Conservation (phyloP, 768 basidiomycete species). For the Saitozyma podzolica region DNA sequence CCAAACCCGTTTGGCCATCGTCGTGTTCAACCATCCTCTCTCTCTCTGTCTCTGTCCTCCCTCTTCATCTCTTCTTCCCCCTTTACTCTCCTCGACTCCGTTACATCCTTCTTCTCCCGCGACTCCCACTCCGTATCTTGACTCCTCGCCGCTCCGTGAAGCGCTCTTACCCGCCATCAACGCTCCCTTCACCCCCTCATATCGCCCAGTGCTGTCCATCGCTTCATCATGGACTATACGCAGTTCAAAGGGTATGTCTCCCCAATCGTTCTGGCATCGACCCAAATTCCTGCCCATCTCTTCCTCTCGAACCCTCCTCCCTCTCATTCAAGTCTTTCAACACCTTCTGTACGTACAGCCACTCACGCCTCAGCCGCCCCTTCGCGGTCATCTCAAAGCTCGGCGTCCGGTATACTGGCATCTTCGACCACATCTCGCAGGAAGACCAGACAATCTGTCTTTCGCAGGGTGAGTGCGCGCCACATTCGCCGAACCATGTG, state of each 20-base stretch:
- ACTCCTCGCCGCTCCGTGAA: not conserved
- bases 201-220: not conserved
- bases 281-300: not conserved
- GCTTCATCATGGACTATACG: constrained; percentile 32
- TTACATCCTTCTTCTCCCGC: not conserved
- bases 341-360: no score
- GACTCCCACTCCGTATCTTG: not conserved
- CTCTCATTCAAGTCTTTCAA: no score
- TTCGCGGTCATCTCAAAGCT: constrained; percentile 48
- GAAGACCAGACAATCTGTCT: constrained; percentile 47
- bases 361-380: constrained; percentile 27
- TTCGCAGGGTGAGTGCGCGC: constrained; percentile 31
- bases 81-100: constrained; percentile 2
- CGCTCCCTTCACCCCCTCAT: not conserved
- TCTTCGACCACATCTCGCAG: constrained; percentile 47
- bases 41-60: constrained; percentile 8
- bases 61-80: constrained; percentile 3
- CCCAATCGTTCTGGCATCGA: not conserved
- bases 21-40: not conserved
- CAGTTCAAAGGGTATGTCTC: constrained; percentile 45
- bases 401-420: constrained; percentile 48
- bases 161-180: not conserved
- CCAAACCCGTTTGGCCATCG: not conserved
- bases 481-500: not conserved
- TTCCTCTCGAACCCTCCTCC: no score